Evolutionary conservation across 805 yeast genomes (phyloP).

Genomic region (Sugiyamaella americana): DNA sequence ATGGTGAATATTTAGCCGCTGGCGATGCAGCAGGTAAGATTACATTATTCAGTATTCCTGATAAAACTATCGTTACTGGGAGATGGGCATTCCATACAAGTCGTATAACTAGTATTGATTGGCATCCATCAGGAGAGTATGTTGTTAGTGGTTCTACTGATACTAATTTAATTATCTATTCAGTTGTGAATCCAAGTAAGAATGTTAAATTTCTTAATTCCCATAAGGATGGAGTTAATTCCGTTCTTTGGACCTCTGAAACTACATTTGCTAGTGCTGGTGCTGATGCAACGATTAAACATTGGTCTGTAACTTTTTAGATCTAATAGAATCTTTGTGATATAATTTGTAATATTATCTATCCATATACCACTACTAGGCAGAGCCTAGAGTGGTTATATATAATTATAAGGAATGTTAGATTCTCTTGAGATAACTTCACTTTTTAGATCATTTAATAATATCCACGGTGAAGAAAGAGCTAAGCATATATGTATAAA

Average conservation of each 20-base stretch:
- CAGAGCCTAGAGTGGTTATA: no score
- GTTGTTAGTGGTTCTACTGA: slow-evolving; percentile 80
- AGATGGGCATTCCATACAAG: slow-evolving; percentile 97
- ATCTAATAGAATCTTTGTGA: no score
- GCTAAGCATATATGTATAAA: no score
- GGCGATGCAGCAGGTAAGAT: slow-evolving; percentile 89
- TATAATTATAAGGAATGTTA: no score
- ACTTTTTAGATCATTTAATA: not conserved
- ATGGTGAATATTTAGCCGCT: slow-evolving; percentile 63
- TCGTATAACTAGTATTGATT: slow-evolving; percentile 64
- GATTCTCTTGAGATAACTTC: not conserved
- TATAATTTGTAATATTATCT: no score
- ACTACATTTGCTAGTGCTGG: slow-evolving; percentile 63
- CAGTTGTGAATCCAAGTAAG: slow-evolving; percentile 71
- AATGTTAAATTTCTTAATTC: slow-evolving; percentile 69
- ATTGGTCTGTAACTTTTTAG: slow-evolving; percentile 47
- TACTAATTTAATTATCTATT: slow-evolving; percentile 71
- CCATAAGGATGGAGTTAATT: slow-evolving; percentile 82
- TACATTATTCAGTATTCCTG: slow-evolving; percentile 53
- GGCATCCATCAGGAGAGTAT: slow-evolving; percentile 71
- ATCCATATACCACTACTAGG: no score
- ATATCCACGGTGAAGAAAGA: no score
- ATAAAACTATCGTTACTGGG: slow-evolving; percentile 55
- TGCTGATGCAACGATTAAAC: slow-evolving; percentile 70
- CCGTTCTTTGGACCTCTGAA: slow-evolving; percentile 58